A percentile compares a stretch with the other conserved stretches of the same genome.
phyloP scores from a whole-genome alignment of 2,329 filamentous ascomycete species.

The Sclerotinia spermophila region DNA sequence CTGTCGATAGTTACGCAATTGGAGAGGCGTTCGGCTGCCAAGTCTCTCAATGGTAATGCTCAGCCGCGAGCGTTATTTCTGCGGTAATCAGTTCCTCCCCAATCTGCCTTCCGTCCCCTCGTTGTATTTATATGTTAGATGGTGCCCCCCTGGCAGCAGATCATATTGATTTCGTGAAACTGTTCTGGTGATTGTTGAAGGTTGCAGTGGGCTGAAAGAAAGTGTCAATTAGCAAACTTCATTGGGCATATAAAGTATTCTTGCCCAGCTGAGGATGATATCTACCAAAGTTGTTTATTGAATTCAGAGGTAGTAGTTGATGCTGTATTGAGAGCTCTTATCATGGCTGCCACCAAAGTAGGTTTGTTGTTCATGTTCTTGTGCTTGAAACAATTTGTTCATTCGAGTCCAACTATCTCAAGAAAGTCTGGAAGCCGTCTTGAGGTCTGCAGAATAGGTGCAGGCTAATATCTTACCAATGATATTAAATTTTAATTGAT shows the following conservation, averaged over 20 bases:
- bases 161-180: too few species aligned
- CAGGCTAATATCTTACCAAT: neutral
- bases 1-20: too few species aligned
- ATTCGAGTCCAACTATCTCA: neutral
- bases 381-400: neutral
- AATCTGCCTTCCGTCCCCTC: neutral
- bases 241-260: too few species aligned
- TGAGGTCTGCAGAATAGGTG: too few species aligned
- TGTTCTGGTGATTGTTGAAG: neutral
- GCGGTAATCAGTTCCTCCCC: too few species aligned
- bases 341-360: neutral
- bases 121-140: neutral
- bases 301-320: too few species aligned
- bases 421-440: neutral
- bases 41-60: neutral
- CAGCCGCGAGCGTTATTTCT: neutral
- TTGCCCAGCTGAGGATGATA: neutral
- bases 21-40: neutral
- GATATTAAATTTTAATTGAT: neutral
- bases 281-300: too few species aligned
- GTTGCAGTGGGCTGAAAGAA: neutral
- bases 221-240: neutral
- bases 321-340: neutral
- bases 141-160: neutral
- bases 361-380: neutral